phyloP scores from a whole-genome alignment of 208 protist genomes.

The Strigomonas galati region DNA sequence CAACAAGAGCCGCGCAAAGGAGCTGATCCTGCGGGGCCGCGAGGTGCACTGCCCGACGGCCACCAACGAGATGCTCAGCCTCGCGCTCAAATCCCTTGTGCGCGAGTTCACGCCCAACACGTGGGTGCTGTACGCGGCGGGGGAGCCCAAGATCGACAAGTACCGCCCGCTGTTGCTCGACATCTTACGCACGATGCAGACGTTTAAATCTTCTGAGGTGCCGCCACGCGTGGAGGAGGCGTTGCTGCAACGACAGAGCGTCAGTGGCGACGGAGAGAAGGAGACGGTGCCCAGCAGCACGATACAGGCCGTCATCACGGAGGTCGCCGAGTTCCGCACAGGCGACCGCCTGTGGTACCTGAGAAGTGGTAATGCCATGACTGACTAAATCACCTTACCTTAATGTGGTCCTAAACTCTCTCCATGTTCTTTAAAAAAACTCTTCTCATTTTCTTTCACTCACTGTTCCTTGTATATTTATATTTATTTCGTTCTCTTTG shows the following conservation, averaged over 20 bases:
- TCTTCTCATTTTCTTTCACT: background rate
- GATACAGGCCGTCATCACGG: constrained; percentile 56
- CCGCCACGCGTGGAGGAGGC: constrained; percentile 26
- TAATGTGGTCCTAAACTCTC: background rate
- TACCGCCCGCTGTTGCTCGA: constrained; percentile 70
- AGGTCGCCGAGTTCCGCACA: constrained; percentile 66
- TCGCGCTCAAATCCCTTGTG: constrained; percentile 60
- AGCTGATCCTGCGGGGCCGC: constrained; percentile 61
- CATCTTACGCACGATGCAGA: constrained; percentile 46
- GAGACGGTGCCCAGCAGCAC: constrained; percentile 19
- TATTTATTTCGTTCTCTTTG: background rate
- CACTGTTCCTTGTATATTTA: background rate
- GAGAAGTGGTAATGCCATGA: constrained; percentile 18
- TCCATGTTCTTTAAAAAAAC: constrained; percentile 1
- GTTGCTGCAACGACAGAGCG: constrained; percentile 14
- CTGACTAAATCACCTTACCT: background rate
- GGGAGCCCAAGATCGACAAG: constrained; percentile 65
- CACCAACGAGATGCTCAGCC: constrained; percentile 74
- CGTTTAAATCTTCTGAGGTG: constrained; percentile 54
- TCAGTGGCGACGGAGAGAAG: constrained; percentile 16
- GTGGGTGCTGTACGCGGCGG: constrained; percentile 68
- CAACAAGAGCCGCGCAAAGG: constrained; percentile 80
- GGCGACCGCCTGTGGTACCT: constrained; percentile 75
- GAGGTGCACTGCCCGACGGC: constrained; percentile 63
- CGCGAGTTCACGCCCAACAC: constrained; percentile 74